Evolutionary conservation across 495 filamentous ascomycete genomes (phyloP), one percentile per base, ranked within the genome.

Genomic region (Parathielavia hyrcaniae): DNA sequence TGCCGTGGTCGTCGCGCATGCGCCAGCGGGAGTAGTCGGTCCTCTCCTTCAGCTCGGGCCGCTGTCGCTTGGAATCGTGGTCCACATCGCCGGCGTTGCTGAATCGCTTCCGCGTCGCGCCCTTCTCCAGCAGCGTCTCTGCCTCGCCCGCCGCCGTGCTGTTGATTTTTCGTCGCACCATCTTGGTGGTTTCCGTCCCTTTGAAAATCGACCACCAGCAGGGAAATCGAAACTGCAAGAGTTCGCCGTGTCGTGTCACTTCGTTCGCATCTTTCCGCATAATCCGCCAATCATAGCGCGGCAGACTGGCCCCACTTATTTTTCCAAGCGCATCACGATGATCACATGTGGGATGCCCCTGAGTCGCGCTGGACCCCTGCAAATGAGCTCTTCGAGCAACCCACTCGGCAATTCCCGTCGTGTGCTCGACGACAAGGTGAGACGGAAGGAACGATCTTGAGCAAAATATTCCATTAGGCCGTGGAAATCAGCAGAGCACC

Each of bases 21-120:
- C 93, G 79, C 93, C 93, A 98, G 68, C 90, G 78, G 0, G 82
- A 73, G 57, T 81, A 82, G 67, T 98, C 91, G 13, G 93, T 97
- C 59, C 63, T 67, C 12, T 75, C 70, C 46, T 70, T 69, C 49
- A 80, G 66, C 39, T 56, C 71, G 5, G 71, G 68, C 9, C 63
- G 67, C 45, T 75, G 30, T 12, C 44, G 13, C 44, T 59, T 59
- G 36, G 50, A 75, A 19, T 70, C 61, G 39, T 60, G 44, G 53
- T 64, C 56, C 4, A 68, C 53, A 7, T 41, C 53, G 49, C 57
- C 65, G 22, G 67, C 63, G 26, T 64, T 59, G 49, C 63, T 68
- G 58, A 67, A 67, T 5, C 69, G 68, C 56, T 74, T 75, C 53
- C 65, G 73, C 1, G 61, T 62, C 36, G 53, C 46, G 34, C 60